Evolutionary conservation across 306 rosid genomes (phyloP), one percentile per base, ranked within the genome.

Genomic region (Rosa chinensis): DNA sequence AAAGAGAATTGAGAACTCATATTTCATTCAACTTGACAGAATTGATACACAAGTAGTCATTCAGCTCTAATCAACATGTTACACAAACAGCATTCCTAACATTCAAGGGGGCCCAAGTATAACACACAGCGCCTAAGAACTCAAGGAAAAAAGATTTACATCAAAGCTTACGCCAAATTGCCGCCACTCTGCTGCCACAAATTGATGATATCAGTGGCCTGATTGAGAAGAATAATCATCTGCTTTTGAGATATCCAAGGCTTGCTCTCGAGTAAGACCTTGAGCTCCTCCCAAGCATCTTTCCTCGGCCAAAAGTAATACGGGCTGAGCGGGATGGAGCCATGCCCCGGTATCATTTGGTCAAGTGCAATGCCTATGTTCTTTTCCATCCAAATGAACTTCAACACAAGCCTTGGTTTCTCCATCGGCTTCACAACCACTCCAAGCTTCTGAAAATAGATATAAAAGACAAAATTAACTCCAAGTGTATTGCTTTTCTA

Each of bases 241-340:
- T 95, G 94, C 81, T 95, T 95, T 75, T 95, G 99, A 64, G 99
- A 95, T 72, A 95, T 95, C 99, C 98, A 95, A 39, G 98, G 97
- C 87, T 95, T 95, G 90, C 88, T 93, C 82, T 95, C 98, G 16
- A 95, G 97, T 20, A 91, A 86, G 35, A 89, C 91, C 89, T 93
- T 95, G 82, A 95, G 98, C 92, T 93, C 99, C 81, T 95, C 99
- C 98, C 99, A 95, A 62, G 99, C 99, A 84, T 95, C 99, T 89
- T 92, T 95, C 83, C 99, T 85, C 0, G 96, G 99, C 98, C 99
- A 95, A 78, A 95, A 95, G 96, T 95, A 91, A 78, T 95, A 95
- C 39, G 99, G 97, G 78, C 99, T 93, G 10, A 95, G 84, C 23
- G 99, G 99, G 80, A 95, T 83, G 21, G 96, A 87, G 53, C 99